Percentiles rank a stretch among this genome's conserved stretches.
Evolutionary conservation across 2,329 filamentous ascomycete species (phyloP).

Genomic region (Penicillium paneum): DNA sequence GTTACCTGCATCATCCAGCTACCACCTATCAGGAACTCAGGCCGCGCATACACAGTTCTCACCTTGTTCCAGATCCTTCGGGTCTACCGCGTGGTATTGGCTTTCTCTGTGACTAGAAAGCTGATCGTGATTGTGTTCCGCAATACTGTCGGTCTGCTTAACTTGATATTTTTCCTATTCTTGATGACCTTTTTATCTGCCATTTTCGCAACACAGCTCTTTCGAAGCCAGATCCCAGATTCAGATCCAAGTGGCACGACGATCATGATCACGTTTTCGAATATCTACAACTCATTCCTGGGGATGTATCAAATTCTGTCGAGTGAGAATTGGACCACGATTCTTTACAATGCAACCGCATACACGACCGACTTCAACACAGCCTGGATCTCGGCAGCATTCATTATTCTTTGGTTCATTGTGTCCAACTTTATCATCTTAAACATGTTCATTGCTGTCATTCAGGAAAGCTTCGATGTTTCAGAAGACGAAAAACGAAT

Average conservation of each 20-base stretch:
- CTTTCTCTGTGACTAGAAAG: conserved; percentile 79
- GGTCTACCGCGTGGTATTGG: conserved; percentile 86
- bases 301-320: conserved; percentile 98
- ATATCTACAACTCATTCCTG: conserved; percentile 92
- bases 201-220: conserved; percentile 89
- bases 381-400: conserved; percentile 89
- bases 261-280: conserved; percentile 73
- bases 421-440: conserved; percentile 91
- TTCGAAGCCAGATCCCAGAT: conserved; percentile 76
- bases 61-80: conserved; percentile 90
- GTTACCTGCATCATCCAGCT: conserved; percentile 82
- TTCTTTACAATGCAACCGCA: conserved; percentile 77
- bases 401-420: conserved; percentile 94
- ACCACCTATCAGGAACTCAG: conserved; percentile 70
- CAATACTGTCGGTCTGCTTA: conserved; percentile 86
- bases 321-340: conserved; percentile 90
- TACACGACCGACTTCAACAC: conserved; percentile 65
- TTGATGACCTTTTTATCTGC: conserved; percentile 90
- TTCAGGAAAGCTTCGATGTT: conserved; percentile 98
- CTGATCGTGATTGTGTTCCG: conserved; percentile 84
- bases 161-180: conserved; percentile 94
- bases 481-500: conserved; percentile 97
- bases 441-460: conserved; percentile 99
- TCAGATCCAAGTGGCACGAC: conserved; percentile 60
- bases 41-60: conserved; percentile 76